Evolutionary conservation across 371 early-diverging fungal genomes (phyloP).

Genomic region (Apophysomyces ossiformis): DNA sequence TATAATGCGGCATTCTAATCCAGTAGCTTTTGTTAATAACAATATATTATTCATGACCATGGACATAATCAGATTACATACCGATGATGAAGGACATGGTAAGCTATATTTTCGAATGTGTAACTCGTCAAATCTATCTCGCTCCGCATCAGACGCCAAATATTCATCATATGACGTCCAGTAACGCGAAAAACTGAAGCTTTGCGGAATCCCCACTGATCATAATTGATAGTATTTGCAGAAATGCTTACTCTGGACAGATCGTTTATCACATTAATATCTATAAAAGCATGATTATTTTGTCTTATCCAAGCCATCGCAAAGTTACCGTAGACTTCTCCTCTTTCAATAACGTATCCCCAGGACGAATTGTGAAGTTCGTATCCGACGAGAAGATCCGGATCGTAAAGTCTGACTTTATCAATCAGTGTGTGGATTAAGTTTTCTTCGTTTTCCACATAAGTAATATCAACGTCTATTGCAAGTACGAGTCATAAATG

Average conservation of each 20-base stretch:
- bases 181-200: constrained; percentile 61
- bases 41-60: background rate
- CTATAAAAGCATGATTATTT: constrained; percentile 17
- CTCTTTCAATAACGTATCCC: constrained; percentile 86
- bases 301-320: background rate
- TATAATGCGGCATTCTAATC: constrained; percentile 66
- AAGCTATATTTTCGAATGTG: constrained; percentile 74
- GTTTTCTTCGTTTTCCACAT: constrained; percentile 52
- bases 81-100: constrained; percentile 73
- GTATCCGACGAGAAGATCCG: constrained; percentile 87
- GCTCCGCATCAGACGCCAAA: constrained; percentile 82
- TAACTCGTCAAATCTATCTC: constrained; percentile 80
- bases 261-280: constrained; percentile 53
- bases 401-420: constrained; percentile 68
- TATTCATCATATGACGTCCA: constrained; percentile 87
- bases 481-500: background rate
- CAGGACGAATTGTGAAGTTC: constrained; percentile 85
- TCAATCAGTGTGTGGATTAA: constrained; percentile 58
- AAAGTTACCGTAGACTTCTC: constrained; percentile 34
- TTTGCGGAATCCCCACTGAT: constrained; percentile 67
- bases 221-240: constrained; percentile 23
- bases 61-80: constrained; percentile 18
- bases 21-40: background rate
- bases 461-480: constrained; percentile 36
- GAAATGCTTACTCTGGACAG: constrained; percentile 50